Evolutionary conservation across 345 rosid species (phyloP).

Genomic region (Dovyalis caffra): DNA sequence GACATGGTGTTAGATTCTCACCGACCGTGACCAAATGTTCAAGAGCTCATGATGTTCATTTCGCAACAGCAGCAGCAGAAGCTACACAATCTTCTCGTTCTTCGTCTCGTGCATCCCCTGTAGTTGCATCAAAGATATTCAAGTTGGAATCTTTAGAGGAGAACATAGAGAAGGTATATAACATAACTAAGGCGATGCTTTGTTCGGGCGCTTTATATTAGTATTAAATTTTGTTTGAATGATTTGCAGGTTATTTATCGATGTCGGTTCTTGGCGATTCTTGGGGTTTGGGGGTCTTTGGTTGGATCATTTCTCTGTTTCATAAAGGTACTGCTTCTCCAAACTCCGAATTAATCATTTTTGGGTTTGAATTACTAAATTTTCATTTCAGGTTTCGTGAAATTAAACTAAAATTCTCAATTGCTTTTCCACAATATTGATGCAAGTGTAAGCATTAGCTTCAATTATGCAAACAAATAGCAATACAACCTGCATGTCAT

Average conservation of each 20-base stretch:
- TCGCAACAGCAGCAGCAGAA: conserved; percentile 8
- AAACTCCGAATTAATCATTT: not conserved
- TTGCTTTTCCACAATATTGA: too few species aligned
- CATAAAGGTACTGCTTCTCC: conserved; percentile 49
- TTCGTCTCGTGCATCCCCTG: conserved; percentile 23
- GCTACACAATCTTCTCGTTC: conserved; percentile 5
- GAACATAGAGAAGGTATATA: conserved; percentile 58
- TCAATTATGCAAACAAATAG: too few species aligned
- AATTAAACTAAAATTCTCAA: too few species aligned
- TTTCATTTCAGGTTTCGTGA: too few species aligned
- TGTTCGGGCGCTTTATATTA: not conserved
- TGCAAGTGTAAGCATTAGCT: too few species aligned
- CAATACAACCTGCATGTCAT: too few species aligned
- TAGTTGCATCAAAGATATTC: conserved; percentile 20
- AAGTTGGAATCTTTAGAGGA: conserved; percentile 49
- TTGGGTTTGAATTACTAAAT: not conserved
- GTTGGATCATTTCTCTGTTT: conserved; percentile 75
- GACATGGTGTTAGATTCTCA: not conserved
- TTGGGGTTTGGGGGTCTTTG: conserved; percentile 74
- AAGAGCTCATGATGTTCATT: conserved; percentile 5
- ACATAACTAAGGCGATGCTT: not conserved
- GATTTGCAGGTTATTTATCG: conserved; percentile 52
- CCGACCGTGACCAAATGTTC: conserved; percentile 13
- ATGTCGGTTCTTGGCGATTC: conserved; percentile 72
- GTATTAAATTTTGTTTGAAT: not conserved